These are phyloP conservation scores for Penicillium glabrum DNA, from an alignment of 2,329 filamentous ascomycete species.

Conservation along the genomic window DNA sequence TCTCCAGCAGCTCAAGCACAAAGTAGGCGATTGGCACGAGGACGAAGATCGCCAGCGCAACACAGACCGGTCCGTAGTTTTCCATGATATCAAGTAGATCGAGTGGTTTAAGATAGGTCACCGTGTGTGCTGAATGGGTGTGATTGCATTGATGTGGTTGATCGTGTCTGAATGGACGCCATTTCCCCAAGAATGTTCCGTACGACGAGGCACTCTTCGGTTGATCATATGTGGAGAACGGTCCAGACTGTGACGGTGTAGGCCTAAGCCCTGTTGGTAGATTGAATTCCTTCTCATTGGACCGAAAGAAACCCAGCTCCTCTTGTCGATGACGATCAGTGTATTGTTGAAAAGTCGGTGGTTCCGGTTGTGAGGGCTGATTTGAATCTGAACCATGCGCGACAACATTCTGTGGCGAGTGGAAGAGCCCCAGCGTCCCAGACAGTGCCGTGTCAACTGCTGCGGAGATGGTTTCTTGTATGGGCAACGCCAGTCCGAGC, in stretches of 20 bases:
- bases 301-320: not conserved
- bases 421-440: not conserved
- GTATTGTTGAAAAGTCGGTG: slow-evolving; percentile 9
- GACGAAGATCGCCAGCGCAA: slow-evolving; percentile 20
- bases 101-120: not conserved
- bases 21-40: slow-evolving; percentile 22
- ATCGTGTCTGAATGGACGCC: not conserved
- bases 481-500: slow-evolving; percentile 7
- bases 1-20: slow-evolving; percentile 18
- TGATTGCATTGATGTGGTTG: not conserved
- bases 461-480: slow-evolving; percentile 1
- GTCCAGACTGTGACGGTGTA: not conserved
- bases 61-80: slow-evolving; percentile 22
- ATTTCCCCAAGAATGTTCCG: slow-evolving; percentile 6
- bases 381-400: not conserved
- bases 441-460: not conserved
- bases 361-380: not conserved
- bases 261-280: not conserved
- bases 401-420: not conserved
- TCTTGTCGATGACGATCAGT: slow-evolving; percentile 1
- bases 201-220: not conserved
- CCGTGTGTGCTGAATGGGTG: not conserved
- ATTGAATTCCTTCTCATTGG: slow-evolving; percentile 1
- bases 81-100: slow-evolving; percentile 13
- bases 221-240: not conserved